Evolutionary conservation across 140 eudicot genomes (phyloP).

Genomic region (Stevia rebaudiana): DNA sequence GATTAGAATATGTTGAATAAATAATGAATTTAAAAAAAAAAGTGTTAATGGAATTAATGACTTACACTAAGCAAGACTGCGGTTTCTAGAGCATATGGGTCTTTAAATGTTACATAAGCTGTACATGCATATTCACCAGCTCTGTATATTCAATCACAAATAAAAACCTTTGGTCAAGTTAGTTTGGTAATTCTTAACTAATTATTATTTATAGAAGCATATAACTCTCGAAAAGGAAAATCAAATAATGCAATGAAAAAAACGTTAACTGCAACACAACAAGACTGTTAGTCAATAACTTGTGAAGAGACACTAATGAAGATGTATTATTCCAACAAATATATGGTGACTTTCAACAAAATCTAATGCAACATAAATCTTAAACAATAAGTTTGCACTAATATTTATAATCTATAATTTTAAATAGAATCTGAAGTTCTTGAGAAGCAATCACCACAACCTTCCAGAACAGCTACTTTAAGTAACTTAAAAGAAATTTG

Average conservation of each 20-base stretch:
- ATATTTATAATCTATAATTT: not conserved
- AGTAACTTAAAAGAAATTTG: not conserved
- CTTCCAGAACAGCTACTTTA: not conserved
- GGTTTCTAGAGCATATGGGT: constrained; percentile 80
- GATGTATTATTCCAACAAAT: not conserved
- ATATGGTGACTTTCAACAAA: not conserved
- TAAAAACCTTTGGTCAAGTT: constrained; percentile 21
- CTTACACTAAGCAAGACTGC: constrained; percentile 94
- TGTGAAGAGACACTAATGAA: not conserved
- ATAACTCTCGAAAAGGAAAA: not conserved
- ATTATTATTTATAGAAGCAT: constrained; percentile 2
- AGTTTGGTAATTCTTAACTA: not conserved
- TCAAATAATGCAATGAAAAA: not conserved
- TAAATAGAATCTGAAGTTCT: not conserved
- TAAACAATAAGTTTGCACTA: not conserved
- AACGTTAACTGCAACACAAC: not conserved
- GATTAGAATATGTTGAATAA: not conserved
- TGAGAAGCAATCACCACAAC: constrained; percentile 8
- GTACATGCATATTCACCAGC: constrained; percentile 82
- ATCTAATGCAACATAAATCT: not conserved
- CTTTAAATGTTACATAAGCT: constrained; percentile 80
- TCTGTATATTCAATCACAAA: constrained; percentile 38
- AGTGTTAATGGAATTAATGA: not conserved
- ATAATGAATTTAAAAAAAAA: not conserved
- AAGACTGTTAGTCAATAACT: not conserved